Base-by-base conservation (phyloP, 805 yeast genomes). In the Wickerhamiella australiensis region DNA sequence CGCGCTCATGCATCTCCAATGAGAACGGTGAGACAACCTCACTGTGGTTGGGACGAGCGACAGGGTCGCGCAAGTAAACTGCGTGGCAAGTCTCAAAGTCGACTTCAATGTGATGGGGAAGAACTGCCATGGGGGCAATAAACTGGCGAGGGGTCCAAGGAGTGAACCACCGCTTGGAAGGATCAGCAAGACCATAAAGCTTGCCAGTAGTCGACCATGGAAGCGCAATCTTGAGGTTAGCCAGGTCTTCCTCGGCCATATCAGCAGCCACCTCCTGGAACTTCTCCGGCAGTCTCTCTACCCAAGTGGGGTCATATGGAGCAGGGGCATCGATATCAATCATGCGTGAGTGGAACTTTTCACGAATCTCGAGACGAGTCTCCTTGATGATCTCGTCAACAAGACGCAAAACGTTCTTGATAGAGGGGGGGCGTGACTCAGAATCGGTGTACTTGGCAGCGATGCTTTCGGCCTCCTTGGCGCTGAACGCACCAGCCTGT, bases 131-230 rank as follows among this genome's bases (percentile, higher is more conserved):
- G 43, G 95, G 94, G 2, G 95, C 88, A 55, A 92, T 68, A 68
- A 90, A 92, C 41, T 86, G 92, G 68, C 96, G 82, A 56, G 96
- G 94, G 52, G 80, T 75, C 96, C 96, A 92, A 47, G 98, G 98
- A 2, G 97, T 86, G 72, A 90, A 92, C 68, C 82, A 92, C 3
- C 88, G 76, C 68, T 84, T 87, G 15, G 71, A 61, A 13, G 87
- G 81, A 49, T 85, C 82, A 56, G 77, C 66, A 59, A 94, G 80
- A 20, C 97, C 97, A 65, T 74, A 86, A 54, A 83, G 72, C 46
- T 73, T 71, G 43, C 79, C 76, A 51, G 72, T 73, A 31, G 69
- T 59, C 38, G 57, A 52, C 46, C 85, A 74, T n/a, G 68, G 64
- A 26, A 65, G 53, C 8, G 51, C 62, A 5, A 77, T 73, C 42